phyloP scores from a whole-genome alignment of 768 basidiomycete genomes.

The Macrocybe gigantea region DNA sequence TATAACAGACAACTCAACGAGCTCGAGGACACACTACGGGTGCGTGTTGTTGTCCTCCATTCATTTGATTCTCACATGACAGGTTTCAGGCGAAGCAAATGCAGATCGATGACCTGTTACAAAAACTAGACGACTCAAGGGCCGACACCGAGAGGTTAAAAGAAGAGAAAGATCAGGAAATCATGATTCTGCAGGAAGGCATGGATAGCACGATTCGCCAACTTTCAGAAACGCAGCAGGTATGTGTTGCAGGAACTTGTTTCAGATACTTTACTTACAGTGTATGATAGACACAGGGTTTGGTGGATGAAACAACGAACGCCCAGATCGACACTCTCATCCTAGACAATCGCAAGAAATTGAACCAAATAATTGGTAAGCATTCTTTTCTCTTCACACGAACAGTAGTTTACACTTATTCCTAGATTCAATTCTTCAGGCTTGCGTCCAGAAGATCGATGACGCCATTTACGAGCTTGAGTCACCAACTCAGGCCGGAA shows the following conservation, averaged over 20 bases:
- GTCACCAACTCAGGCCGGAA: conserved; percentile 90
- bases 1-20: conserved; percentile 96
- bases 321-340: conserved; percentile 98
- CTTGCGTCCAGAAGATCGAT: conserved; percentile 95
- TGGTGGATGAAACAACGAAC: conserved; percentile 85
- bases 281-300: conserved; percentile 61
- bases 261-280: neutral
- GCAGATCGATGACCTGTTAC: conserved; percentile 90
- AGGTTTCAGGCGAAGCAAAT: conserved; percentile 78
- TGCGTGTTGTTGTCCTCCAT: conserved; percentile 28
- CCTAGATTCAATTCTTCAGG: conserved; percentile 91
- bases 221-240: conserved; percentile 82
- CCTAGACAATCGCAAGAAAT: conserved; percentile 93
- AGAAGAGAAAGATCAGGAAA: conserved; percentile 97
- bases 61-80: conserved; percentile 3
- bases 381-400: neutral
- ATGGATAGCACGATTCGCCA: conserved; percentile 91
- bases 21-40: conserved; percentile 91
- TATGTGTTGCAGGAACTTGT: conserved; percentile 20
- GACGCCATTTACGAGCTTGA: conserved; percentile 97
- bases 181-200: conserved; percentile 90
- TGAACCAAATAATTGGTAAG: conserved; percentile 92
- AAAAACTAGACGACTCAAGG: conserved; percentile 68
- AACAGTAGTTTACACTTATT: conserved; percentile 6
- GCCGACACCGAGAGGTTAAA: conserved; percentile 75